phyloP scores from a whole-genome alignment of 2,329 filamentous ascomycete genomes.

The Sodiomyces alkalinus region DNA sequence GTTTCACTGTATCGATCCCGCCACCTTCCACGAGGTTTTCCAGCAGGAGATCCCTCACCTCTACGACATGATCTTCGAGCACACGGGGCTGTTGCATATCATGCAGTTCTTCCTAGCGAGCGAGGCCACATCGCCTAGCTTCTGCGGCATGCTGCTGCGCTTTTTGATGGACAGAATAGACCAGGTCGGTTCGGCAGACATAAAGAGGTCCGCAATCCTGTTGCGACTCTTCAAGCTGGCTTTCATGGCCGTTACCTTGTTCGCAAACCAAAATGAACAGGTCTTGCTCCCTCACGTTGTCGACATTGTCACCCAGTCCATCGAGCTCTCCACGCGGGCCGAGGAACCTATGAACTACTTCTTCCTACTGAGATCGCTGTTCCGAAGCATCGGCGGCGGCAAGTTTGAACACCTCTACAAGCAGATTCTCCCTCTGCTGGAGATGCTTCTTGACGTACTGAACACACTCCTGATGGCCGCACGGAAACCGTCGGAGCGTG shows the following conservation, averaged over 20 bases:
- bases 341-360: slow-evolving; percentile 99
- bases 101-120: slow-evolving; percentile 98
- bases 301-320: slow-evolving; percentile 93
- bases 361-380: slow-evolving; percentile 76
- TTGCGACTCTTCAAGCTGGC: slow-evolving; percentile 92
- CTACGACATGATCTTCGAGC: slow-evolving; percentile 96
- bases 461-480: slow-evolving; percentile 89
- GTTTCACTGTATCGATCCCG: slow-evolving; percentile 95
- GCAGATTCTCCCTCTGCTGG: slow-evolving; percentile 85
- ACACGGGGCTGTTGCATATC: slow-evolving; percentile 83
- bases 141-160: slow-evolving; percentile 93
- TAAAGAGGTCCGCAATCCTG: slow-evolving; percentile 84
- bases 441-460: slow-evolving; percentile 94
- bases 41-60: slow-evolving; percentile 92
- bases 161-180: slow-evolving; percentile 96
- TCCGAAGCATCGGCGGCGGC: slow-evolving; percentile 90
- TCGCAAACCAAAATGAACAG: slow-evolving; percentile 87
- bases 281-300: slow-evolving; percentile 91
- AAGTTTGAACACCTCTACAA: slow-evolving; percentile 98
- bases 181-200: slow-evolving; percentile 82
- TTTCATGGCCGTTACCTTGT: slow-evolving; percentile 98
- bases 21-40: slow-evolving; percentile 97
- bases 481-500: slow-evolving; percentile 75
- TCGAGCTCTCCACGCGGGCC: slow-evolving; percentile 86
- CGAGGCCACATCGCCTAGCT: slow-evolving; percentile 91